Evolutionary conservation across 2,329 filamentous ascomycete species (phyloP).

Genomic region (Verticillium klebahnii): DNA sequence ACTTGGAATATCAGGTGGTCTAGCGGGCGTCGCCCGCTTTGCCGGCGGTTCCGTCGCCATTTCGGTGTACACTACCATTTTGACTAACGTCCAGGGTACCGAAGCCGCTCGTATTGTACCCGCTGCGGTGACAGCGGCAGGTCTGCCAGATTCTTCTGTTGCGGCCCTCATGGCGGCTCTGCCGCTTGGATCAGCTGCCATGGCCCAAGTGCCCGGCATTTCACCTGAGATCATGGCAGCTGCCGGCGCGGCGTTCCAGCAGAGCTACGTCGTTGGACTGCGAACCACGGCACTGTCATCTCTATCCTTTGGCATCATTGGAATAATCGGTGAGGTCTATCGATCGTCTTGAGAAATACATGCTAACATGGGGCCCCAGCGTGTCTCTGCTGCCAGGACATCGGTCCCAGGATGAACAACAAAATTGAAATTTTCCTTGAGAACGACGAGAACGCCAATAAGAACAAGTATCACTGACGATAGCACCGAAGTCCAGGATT

Average conservation of each 20-base stretch:
- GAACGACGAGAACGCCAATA: constrained; percentile 25
- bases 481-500: neutral
- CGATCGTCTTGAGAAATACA: neutral
- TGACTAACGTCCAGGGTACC: constrained; percentile 28
- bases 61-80: constrained; percentile 35
- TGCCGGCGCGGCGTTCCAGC: constrained; percentile 21
- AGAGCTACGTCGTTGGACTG: constrained; percentile 24
- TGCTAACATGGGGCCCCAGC: constrained; percentile 11
- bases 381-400: constrained; percentile 26
- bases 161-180: constrained; percentile 23
- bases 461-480: constrained; percentile 20
- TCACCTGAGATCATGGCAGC: constrained; percentile 20
- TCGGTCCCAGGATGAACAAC: constrained; percentile 29
- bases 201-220: constrained; percentile 20
- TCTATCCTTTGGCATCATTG: constrained; percentile 22
- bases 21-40: constrained; percentile 36
- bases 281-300: constrained; percentile 22
- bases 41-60: constrained; percentile 36
- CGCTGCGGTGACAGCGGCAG: constrained; percentile 26
- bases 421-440: constrained; percentile 30
- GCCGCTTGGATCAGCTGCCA: constrained; percentile 16
- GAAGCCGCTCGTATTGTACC: constrained; percentile 26
- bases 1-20: constrained; percentile 37
- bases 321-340: constrained; percentile 19
- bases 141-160: constrained; percentile 24